phyloP scores from a whole-genome alignment of 2,329 filamentous ascomycete species.

The Colletotrichum limetticola region DNA sequence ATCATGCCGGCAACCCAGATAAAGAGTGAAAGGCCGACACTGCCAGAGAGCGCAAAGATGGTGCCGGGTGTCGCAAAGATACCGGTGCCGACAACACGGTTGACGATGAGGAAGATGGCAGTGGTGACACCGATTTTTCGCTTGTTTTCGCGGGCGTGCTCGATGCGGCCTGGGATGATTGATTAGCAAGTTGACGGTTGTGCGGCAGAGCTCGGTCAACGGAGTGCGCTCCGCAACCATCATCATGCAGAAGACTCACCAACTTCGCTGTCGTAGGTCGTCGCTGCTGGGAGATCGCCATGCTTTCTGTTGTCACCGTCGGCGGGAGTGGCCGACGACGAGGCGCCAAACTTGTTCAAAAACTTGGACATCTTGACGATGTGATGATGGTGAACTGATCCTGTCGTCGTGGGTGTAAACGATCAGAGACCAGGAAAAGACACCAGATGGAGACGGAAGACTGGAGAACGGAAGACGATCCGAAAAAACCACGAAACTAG shows the following conservation, averaged over 20 bases:
- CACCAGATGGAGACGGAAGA: background rate
- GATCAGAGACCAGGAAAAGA: conserved; percentile 4
- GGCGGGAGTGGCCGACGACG: conserved; percentile 5
- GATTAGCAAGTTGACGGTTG: background rate
- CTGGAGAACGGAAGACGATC: conserved; percentile 11
- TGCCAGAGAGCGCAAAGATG: conserved; percentile 67
- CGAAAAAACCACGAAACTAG: background rate
- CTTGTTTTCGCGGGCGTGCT: conserved; percentile 57
- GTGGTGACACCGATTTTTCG: conserved; percentile 66
- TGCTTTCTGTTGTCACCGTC: conserved; percentile 7
- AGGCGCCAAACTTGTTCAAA: conserved; percentile 21
- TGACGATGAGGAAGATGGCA: conserved; percentile 70
- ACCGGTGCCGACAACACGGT: conserved; percentile 74
- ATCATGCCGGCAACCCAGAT: conserved; percentile 72
- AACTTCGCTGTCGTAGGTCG: conserved; percentile 34
- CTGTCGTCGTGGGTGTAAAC: background rate
- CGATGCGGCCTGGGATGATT: conserved; percentile 42
- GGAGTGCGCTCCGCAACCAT: background rate
- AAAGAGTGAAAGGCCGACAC: conserved; percentile 70
- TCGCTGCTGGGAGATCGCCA: conserved; percentile 3
- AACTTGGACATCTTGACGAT: conserved; percentile 25
- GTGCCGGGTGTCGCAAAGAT: conserved; percentile 73
- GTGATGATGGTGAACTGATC: background rate
- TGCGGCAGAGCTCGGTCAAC: background rate
- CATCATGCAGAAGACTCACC: conserved; percentile 7